A percentile compares a stretch with the other conserved stretches of the same genome.
These are phyloP conservation scores for Linnemannia zychae DNA, from an alignment of 192 early-diverging fungal species.

Conservation along the genomic window DNA sequence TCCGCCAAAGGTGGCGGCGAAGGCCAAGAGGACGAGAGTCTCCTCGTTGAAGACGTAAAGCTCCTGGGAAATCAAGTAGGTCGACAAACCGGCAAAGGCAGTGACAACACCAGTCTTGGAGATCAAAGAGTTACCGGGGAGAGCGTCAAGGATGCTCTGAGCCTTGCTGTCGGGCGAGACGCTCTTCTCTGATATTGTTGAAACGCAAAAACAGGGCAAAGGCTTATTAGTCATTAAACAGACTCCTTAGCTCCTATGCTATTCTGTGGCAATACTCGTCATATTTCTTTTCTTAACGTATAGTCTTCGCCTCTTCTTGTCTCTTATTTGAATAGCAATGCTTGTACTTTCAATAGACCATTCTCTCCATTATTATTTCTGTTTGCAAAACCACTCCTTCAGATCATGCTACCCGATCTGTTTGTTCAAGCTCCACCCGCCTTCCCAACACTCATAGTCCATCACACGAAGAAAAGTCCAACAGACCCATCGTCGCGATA, in stretches of 20 bases:
- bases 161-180: conserved; percentile 86
- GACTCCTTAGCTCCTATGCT: neutral
- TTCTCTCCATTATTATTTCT: neutral
- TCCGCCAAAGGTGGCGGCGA: conserved; percentile 83
- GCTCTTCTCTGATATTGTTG: conserved; percentile 39
- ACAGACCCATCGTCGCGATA: neutral
- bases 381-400: neutral
- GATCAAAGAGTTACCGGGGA: conserved; percentile 92
- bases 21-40: conserved; percentile 84
- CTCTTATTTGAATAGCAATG: neutral
- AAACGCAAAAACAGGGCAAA: neutral
- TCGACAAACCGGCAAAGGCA: conserved; percentile 83
- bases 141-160: conserved; percentile 89
- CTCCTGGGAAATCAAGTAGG: conserved; percentile 95
- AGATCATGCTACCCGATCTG: too few species aligned
- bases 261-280: too few species aligned
- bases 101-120: conserved; percentile 94
- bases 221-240: neutral
- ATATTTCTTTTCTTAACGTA: too few species aligned
- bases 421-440: too few species aligned
- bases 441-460: neutral
- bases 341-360: neutral
- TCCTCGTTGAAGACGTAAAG: conserved; percentile 98
- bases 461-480: neutral
- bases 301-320: too few species aligned